Evolutionary conservation across 257 asterid genomes (phyloP).

Genomic region (Verbena officinalis): DNA sequence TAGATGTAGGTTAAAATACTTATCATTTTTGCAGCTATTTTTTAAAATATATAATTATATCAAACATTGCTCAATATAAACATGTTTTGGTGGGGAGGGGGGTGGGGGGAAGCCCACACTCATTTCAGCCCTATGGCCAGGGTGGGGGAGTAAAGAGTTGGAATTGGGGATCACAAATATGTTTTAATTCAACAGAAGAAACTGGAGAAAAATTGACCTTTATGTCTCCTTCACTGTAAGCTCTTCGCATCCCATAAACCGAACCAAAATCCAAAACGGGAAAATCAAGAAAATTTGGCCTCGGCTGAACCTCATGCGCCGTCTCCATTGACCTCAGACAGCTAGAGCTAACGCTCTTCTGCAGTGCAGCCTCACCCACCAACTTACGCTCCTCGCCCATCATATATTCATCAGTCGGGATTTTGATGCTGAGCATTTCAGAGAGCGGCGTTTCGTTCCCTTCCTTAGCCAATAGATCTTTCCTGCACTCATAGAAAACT

Average conservation of each 20-base stretch:
- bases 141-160: too few species aligned
- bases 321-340: conserved; percentile 66
- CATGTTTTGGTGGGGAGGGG: too few species aligned
- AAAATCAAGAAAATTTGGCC: conserved; percentile 81
- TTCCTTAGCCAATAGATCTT: conserved; percentile 85
- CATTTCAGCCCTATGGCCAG: background rate
- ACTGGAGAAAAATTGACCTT: conserved; percentile 56
- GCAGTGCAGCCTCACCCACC: conserved; percentile 48
- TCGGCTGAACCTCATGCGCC: conserved; percentile 46
- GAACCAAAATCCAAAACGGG: conserved; percentile 68
- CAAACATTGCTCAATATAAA: too few species aligned
- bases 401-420: conserved; percentile 43
- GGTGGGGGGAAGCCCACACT: too few species aligned
- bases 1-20: too few species aligned
- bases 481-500: conserved; percentile 83
- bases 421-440: conserved; percentile 55
- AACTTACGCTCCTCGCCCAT: conserved; percentile 37
- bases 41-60: too few species aligned
- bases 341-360: conserved; percentile 66
- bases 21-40: too few species aligned
- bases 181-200: conserved; percentile 9
- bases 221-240: conserved; percentile 93
- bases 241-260: conserved; percentile 81
- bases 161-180: background rate
- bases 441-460: conserved; percentile 62